These are phyloP conservation scores for Albatrellus sp. DNA, from an alignment of 1,284 basidiomycete genomes.

Conservation along the genomic window DNA sequence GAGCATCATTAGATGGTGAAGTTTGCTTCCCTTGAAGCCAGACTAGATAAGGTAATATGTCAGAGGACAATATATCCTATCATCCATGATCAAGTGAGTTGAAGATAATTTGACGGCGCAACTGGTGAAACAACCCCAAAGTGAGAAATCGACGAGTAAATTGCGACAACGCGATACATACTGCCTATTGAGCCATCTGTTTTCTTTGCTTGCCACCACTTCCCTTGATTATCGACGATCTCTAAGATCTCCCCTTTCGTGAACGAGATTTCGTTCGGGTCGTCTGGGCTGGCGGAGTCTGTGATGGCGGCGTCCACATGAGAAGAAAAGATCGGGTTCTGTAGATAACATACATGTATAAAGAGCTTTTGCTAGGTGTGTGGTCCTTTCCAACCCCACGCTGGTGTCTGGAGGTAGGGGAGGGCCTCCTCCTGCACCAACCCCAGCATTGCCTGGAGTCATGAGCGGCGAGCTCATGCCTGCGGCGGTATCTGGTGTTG, in stretches of 20 bases:
- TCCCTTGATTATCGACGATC: conserved; percentile 86
- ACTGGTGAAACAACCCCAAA: conserved; percentile 30
- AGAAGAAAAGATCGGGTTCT: not conserved
- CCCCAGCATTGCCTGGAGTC: conserved; percentile 36
- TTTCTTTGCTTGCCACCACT: conserved; percentile 94
- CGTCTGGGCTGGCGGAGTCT: conserved; percentile 88
- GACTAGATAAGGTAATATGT: too few relatives aligned
- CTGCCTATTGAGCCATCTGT: conserved; percentile 74
- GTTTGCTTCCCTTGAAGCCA: too few relatives aligned
- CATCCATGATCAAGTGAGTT: conserved; percentile 37
- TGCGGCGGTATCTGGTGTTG: conserved; percentile 19
- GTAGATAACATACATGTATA: conserved; percentile 65
- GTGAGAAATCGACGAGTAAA: not conserved
- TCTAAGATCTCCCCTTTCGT: conserved; percentile 89
- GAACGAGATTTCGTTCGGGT: conserved; percentile 95
- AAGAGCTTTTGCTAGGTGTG: conserved; percentile 66
- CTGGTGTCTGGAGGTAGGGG: conserved; percentile 13
- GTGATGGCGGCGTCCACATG: not conserved
- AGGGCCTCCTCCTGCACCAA: conserved; percentile 38
- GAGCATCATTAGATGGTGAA: not conserved
- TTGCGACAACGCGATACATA: conserved; percentile 18
- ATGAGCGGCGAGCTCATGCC: conserved; percentile 54
- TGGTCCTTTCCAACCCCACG: conserved; percentile 19
- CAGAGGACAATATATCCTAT: too few relatives aligned
- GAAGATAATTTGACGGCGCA: conserved; percentile 73